A percentile compares a stretch with the other conserved stretches of the same genome.
phyloP scores from a whole-genome alignment of 1,284 basidiomycete genomes.

The Leccinum griseonigrum region DNA sequence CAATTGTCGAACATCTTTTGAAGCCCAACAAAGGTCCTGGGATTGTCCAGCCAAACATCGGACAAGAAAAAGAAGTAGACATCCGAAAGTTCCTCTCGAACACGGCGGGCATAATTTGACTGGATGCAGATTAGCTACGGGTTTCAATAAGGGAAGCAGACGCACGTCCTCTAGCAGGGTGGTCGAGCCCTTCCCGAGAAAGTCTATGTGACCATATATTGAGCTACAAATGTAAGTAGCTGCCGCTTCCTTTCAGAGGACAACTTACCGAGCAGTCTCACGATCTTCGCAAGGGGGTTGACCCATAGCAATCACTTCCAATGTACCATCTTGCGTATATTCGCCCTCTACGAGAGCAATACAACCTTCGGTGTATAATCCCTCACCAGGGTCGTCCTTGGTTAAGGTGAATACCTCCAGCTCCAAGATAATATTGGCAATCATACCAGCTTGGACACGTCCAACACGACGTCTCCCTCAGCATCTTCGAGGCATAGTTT shows the following conservation, averaged over 20 bases:
- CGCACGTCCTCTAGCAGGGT: slow-evolving; percentile 90
- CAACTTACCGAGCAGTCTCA: slow-evolving; percentile 68
- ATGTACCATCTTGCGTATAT: slow-evolving; percentile 88
- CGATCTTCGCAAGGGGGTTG: slow-evolving; percentile 95
- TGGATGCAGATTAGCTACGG: slow-evolving; percentile 28
- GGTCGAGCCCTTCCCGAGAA: slow-evolving; percentile 89
- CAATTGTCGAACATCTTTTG: slow-evolving; percentile 90
- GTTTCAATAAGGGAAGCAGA: slow-evolving; percentile 8
- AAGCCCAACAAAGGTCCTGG: slow-evolving; percentile 77
- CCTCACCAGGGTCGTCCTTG: slow-evolving; percentile 91
- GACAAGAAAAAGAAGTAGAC: slow-evolving; percentile 94
- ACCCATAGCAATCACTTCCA: slow-evolving; percentile 91
- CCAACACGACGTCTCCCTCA: slow-evolving; percentile 88
- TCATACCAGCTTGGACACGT: slow-evolving; percentile 84
- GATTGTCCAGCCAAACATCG: slow-evolving; percentile 93
- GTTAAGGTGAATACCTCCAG: slow-evolving; percentile 7
- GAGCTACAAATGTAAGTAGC: slow-evolving; percentile 48
- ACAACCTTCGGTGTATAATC: slow-evolving; percentile 95
- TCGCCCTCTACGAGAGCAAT: slow-evolving; percentile 96
- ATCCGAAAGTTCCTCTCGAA: slow-evolving; percentile 66
- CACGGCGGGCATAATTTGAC: slow-evolving; percentile 58
- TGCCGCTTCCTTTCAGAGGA: not conserved
- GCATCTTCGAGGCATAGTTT: slow-evolving; percentile 90
- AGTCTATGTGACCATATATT: slow-evolving; percentile 93
- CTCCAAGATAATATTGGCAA: not conserved